phyloP scores from a whole-genome alignment of 768 basidiomycete genomes.

The Naematelia aurantialba region DNA sequence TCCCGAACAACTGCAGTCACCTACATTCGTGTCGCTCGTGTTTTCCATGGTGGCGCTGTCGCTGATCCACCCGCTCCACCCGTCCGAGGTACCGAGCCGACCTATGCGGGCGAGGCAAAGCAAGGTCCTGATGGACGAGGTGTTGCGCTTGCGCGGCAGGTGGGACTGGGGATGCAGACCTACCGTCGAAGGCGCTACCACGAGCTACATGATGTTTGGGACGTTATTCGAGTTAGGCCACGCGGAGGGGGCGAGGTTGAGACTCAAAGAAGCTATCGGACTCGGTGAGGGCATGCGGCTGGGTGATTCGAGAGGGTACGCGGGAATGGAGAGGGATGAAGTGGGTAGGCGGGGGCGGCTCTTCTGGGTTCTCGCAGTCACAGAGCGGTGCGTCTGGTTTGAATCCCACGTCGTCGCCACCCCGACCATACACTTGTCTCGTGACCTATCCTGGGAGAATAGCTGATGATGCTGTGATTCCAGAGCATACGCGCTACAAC shows the following conservation, averaged over 20 bases:
- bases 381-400: conserved; percentile 25
- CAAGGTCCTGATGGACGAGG: conserved; percentile 34
- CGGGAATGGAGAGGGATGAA: conserved; percentile 16
- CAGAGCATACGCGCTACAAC: conserved; percentile 40
- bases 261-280: conserved; percentile 29
- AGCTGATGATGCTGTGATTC: no score
- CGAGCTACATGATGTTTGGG: conserved; percentile 38
- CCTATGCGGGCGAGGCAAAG: conserved; percentile 16
- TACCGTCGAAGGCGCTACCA: conserved; percentile 19
- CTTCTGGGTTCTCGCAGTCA: conserved; percentile 37
- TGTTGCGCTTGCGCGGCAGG: conserved; percentile 14
- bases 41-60: conserved; percentile 26
- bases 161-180: conserved; percentile 27
- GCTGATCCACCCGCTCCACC: conserved; percentile 31
- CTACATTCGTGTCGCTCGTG: conserved; percentile 21
- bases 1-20: conserved; percentile 11
- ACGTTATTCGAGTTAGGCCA: conserved; percentile 36
- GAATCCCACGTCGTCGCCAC: no score
- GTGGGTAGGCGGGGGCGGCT: conserved; percentile 21
- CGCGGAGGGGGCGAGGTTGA: conserved; percentile 23
- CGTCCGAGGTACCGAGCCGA: conserved; percentile 18
- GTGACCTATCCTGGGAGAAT: no score
- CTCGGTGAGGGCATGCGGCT: conserved; percentile 31
- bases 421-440: no score
- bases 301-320: conserved; percentile 13